Base-by-base conservation (phyloP, 306 rosid genomes). In the Urtica urens region DNA sequence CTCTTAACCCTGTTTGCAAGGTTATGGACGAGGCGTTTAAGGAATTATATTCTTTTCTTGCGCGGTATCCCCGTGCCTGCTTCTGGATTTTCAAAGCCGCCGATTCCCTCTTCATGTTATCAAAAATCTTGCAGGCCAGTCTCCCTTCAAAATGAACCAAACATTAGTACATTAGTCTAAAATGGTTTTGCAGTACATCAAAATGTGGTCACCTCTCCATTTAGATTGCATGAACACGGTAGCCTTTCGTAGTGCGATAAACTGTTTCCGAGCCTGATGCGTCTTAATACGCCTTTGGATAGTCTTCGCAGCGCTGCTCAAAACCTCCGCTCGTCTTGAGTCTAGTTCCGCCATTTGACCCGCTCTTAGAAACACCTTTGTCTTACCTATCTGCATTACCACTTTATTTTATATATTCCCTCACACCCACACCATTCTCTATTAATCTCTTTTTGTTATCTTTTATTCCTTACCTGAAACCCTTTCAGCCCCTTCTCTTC, bases 311-410 rank as follows among this genome's bases (percentile, higher is more conserved):
- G 96, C 99, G 49, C 3, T 54, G 59, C 87, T 72, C 30, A 92
- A 81, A 61, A 82, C 82, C 69, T 77, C 81, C 37, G 99, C 72
- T 72, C 99, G 82, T 26, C 77, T 58, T 60, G 96, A 94, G 61
- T 92, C 99, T 65, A 92, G 59, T 63, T 92, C 99, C 27, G 99
- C 99, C 99, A 92, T 92, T 78, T 92, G 99, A 63, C 99, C 99
- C 29, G 99, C 99, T 65, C 99, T 82, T 21, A 92, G 77, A 75
- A 92, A 92, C 42, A 92, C 63, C 73, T 92, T 92, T 60, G 99
- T 85, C 76, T 75, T 75, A 51, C 99, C 99, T 64, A 92, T 79
- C 99, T 92, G 71, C 77, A 69, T 67, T 38, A 66, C 49, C 15
- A 74, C 44, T 69, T 29, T 54, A 46, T 31, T 49, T 72, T 27